These are phyloP conservation scores for Begonia loranthoides DNA, from an alignment of 306 rosid genomes.

Conservation along the genomic window DNA sequence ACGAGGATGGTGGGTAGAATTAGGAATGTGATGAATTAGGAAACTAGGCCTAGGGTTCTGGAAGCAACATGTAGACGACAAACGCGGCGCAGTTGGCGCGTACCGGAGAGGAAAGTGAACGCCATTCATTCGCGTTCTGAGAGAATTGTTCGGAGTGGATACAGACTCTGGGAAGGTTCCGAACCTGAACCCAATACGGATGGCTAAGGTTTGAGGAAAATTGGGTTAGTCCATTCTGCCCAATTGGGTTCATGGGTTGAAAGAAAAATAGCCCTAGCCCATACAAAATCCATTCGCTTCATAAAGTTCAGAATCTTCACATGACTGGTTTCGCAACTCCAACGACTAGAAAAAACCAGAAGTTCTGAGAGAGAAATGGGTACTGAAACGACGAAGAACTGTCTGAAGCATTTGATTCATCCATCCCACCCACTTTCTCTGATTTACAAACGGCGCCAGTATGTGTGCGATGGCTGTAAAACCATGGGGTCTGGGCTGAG, in stretches of 20 bases:
- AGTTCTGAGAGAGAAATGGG: slow-evolving; percentile 4
- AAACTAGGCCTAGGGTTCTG: slow-evolving; percentile 14
- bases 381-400: not conserved
- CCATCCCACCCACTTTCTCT: slow-evolving; percentile 8
- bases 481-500: not conserved
- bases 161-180: not conserved
- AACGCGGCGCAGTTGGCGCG: slow-evolving; percentile 20
- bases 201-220: too few relatives aligned
- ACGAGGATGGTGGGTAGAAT: slow-evolving; percentile 5
- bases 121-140: not conserved
- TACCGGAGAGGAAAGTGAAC: not conserved
- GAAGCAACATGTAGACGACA: slow-evolving; percentile 12
- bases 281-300: too few relatives aligned
- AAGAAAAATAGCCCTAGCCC: too few relatives aligned
- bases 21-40: slow-evolving; percentile 5
- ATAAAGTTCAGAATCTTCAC: too few relatives aligned
- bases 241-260: too few relatives aligned
- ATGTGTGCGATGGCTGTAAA: slow-evolving; percentile 9
- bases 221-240: too few relatives aligned
- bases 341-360: too few relatives aligned
- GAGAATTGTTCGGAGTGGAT: not conserved
- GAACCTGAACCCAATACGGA: not conserved
- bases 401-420: slow-evolving; percentile 5
- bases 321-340: too few relatives aligned
- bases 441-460: not conserved